phyloP scores from a whole-genome alignment of 768 basidiomycete genomes.

The Pleurotus pulmonarius region DNA sequence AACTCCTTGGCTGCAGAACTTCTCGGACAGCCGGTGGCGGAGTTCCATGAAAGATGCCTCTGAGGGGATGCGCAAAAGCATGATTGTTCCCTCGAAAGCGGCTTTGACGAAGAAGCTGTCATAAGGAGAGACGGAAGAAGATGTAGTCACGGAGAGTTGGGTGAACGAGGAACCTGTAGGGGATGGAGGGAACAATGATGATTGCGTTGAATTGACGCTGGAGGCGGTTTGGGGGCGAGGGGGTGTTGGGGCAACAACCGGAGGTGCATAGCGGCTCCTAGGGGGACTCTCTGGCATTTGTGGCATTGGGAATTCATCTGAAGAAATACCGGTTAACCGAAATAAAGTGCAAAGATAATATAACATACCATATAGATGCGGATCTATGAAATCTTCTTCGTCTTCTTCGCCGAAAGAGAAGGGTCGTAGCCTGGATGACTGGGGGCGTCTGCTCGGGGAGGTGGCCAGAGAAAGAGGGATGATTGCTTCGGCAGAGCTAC shows the following conservation, averaged over 20 bases:
- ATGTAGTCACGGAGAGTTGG: slow-evolving; percentile 22
- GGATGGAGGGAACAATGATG: slow-evolving; percentile 14
- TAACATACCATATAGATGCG: slow-evolving; percentile 29
- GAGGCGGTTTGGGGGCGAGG: slow-evolving; percentile 27
- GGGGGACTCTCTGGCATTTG: background rate
- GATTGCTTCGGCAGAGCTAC: slow-evolving; percentile 55
- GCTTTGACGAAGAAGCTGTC: slow-evolving; percentile 57
- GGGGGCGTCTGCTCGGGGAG: background rate
- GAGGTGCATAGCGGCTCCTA: slow-evolving; percentile 1
- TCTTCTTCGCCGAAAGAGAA: slow-evolving; percentile 38
- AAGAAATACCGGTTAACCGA: slow-evolving; percentile 2
- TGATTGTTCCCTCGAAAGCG: slow-evolving; percentile 53
- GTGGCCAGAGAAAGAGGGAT: slow-evolving; percentile 32
- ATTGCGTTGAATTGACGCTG: slow-evolving; percentile 13
- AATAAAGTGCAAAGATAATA: background rate
- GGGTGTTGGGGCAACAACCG: background rate
- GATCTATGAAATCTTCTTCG: slow-evolving; percentile 29
- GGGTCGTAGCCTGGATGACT: slow-evolving; percentile 28
- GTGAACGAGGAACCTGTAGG: slow-evolving; percentile 19
- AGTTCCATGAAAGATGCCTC: slow-evolving; percentile 46
- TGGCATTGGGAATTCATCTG: slow-evolving; percentile 35
- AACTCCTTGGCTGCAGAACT: slow-evolving; percentile 56
- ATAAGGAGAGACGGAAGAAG: slow-evolving; percentile 19
- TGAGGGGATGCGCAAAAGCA: slow-evolving; percentile 55
- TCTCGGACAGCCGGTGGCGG: slow-evolving; percentile 57